Conservation (phyloP, 352 stramenopile species). For the Peronospora belbahrii region DNA sequence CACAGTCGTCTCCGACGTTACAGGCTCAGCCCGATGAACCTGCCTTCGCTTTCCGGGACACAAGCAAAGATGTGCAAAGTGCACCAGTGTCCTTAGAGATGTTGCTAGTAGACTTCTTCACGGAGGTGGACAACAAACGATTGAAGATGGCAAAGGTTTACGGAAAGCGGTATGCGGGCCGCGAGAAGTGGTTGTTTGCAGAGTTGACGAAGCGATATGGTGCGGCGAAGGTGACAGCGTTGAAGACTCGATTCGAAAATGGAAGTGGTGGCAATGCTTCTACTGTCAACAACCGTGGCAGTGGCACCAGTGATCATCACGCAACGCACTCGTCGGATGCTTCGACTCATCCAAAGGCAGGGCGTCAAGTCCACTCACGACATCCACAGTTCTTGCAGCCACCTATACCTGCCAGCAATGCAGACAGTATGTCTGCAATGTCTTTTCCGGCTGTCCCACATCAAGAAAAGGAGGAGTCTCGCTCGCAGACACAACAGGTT, state of each 20-base stretch:
- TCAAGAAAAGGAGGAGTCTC: not conserved
- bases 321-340: slow-evolving; percentile 1
- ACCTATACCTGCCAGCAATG: slow-evolving; percentile 8
- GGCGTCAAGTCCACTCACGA: slow-evolving; percentile 18
- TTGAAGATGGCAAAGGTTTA: slow-evolving; percentile 62
- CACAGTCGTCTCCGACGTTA: not conserved
- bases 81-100: slow-evolving; percentile 35
- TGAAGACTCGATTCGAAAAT: slow-evolving; percentile 28
- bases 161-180: slow-evolving; percentile 51
- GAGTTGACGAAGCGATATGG: slow-evolving; percentile 64
- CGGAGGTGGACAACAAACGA: slow-evolving; percentile 45
- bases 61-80: not conserved
- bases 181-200: slow-evolving; percentile 54
- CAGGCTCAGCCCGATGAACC: not conserved
- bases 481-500: slow-evolving; percentile 1
- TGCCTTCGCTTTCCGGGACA: not conserved
- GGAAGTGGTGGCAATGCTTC: slow-evolving; percentile 1
- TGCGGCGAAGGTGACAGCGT: slow-evolving; percentile 29
- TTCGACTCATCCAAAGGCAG: slow-evolving; percentile 9
- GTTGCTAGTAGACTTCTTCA: slow-evolving; percentile 60
- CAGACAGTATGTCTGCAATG: slow-evolving; percentile 2
- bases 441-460: not conserved
- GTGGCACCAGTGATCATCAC: not conserved
- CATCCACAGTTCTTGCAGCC: slow-evolving; percentile 31
- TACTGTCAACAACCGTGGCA: not conserved